phyloP scores from a whole-genome alignment of 495 filamentous ascomycete species.

The Penicillium silybi region DNA sequence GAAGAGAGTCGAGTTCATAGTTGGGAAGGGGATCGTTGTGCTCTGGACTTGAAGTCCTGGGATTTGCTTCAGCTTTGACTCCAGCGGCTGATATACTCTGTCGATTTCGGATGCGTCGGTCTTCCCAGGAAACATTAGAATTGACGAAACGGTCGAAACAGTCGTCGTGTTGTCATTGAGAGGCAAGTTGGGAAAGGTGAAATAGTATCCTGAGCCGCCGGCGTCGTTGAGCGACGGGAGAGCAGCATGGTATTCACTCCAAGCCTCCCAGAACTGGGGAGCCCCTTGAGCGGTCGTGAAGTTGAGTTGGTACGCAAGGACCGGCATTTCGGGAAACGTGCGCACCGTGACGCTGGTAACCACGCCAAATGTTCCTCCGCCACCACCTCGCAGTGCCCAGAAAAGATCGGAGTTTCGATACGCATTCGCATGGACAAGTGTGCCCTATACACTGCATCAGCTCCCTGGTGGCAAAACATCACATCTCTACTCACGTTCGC shows the following conservation, averaged over 20 bases:
- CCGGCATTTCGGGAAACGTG: constrained; percentile 30
- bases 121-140: constrained; percentile 25
- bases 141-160: constrained; percentile 12
- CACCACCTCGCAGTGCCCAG: constrained; percentile 48
- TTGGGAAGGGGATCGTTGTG: constrained; percentile 12
- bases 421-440: constrained; percentile 34
- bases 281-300: constrained; percentile 18
- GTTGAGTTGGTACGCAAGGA: constrained; percentile 30
- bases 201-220: constrained; percentile 37
- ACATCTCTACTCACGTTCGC: constrained; percentile 30
- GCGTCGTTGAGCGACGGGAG: constrained; percentile 27
- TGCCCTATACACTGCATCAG: constrained; percentile 29
- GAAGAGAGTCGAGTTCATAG: constrained; percentile 14
- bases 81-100: constrained; percentile 15
- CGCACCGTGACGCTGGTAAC: constrained; percentile 45
- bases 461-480: not conserved
- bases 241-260: constrained; percentile 28
- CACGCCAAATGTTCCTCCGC: constrained; percentile 48
- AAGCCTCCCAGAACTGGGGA: constrained; percentile 30
- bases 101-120: constrained; percentile 15
- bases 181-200: constrained; percentile 21
- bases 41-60: constrained; percentile 14
- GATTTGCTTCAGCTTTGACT: constrained; percentile 11
- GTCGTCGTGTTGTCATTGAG: not conserved
- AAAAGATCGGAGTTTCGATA: constrained; percentile 50